Conservation (phyloP, 306 rosid genomes). For the Aeschynomene evenia region DNA sequence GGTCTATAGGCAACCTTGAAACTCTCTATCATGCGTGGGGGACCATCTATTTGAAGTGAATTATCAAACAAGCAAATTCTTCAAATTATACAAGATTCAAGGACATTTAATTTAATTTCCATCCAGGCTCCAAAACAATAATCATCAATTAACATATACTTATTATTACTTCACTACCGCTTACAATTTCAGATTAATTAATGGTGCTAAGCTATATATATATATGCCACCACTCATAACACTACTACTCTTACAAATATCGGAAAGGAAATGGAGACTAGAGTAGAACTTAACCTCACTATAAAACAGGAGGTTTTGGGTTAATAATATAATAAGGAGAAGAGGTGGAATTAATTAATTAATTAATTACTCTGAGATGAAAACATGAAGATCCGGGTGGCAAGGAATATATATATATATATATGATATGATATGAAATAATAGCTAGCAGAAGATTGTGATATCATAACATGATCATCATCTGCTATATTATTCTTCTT, state of each 20-base stretch:
- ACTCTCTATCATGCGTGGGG: neutral
- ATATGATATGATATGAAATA: conserved; percentile 13
- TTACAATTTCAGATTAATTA: neutral
- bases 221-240: conserved; percentile 26
- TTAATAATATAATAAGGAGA: no score
- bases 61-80: neutral
- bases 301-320: conserved; percentile 38
- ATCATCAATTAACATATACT: neutral
- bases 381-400: conserved; percentile 19
- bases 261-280: neutral
- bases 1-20: neutral
- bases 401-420: conserved; percentile 25
- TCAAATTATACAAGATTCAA: neutral
- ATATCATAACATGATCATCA: conserved; percentile 5
- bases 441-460: neutral
- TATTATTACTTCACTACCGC: neutral
- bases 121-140: neutral
- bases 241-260: conserved; percentile 2
- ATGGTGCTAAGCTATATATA: neutral
- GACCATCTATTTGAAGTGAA: neutral
- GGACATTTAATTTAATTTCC: conserved; percentile 16
- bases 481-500: no score
- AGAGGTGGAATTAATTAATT: neutral
- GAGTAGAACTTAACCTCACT: conserved; percentile 28
- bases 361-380: no score